phyloP scores from a whole-genome alignment of 768 basidiomycete genomes.

The Tylopilus balloui region DNA sequence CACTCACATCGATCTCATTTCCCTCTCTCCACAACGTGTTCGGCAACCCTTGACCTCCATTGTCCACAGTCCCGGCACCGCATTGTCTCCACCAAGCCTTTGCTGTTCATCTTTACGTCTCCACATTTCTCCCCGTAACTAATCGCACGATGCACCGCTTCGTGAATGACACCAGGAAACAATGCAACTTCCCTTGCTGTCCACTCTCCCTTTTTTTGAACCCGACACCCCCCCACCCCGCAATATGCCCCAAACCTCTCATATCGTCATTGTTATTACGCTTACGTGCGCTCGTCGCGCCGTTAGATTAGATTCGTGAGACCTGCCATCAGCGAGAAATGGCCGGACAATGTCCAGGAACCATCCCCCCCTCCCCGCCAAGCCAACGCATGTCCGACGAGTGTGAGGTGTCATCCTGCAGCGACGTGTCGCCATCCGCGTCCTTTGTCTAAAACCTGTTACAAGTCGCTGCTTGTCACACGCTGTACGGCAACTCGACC shows the following conservation, averaged over 20 bases:
- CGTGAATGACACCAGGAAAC: slow-evolving; percentile 5
- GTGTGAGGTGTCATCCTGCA: too few species aligned
- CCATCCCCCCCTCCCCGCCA: too few species aligned
- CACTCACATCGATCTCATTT: slow-evolving; percentile 12
- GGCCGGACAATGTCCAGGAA: neutral
- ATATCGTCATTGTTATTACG: slow-evolving; percentile 9
- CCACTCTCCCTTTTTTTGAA: neutral
- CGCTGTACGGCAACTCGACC: neutral
- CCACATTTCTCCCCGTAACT: slow-evolving; percentile 2
- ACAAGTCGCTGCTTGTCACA: neutral
- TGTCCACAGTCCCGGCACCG: slow-evolving; percentile 23
- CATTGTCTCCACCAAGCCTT: slow-evolving; percentile 16
- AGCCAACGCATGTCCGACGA: too few species aligned
- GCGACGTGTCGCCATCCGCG: too few species aligned
- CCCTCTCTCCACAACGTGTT: slow-evolving; percentile 20
- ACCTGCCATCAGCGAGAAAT: neutral
- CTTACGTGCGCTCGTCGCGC: slow-evolving; percentile 1
- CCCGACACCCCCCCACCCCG: neutral
- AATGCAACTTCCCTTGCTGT: neutral
- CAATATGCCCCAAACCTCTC: slow-evolving; percentile 4
- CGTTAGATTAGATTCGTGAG: slow-evolving; percentile 4
- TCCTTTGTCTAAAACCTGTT: too few species aligned
- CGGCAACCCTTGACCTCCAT: slow-evolving; percentile 7
- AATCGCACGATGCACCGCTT: slow-evolving; percentile 13
- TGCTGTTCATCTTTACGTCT: slow-evolving; percentile 17